These are phyloP conservation scores for Mycena alexandri DNA, from an alignment of 768 basidiomycete species.

Conservation along the genomic window DNA sequence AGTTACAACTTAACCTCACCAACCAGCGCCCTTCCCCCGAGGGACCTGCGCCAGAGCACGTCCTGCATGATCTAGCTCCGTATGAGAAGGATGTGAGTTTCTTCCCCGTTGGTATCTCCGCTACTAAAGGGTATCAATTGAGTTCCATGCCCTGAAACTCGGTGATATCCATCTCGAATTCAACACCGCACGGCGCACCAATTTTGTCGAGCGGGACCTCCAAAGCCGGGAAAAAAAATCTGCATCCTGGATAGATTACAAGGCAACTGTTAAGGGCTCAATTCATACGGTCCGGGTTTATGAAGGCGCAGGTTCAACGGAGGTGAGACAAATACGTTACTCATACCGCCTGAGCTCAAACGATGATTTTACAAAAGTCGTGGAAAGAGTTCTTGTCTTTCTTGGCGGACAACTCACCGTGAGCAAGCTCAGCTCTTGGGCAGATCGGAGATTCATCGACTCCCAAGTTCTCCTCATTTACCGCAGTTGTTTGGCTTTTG, in stretches of 20 bases:
- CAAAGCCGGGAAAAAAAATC: background rate
- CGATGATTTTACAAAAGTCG: no score
- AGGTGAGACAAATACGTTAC: background rate
- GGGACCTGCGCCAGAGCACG: background rate
- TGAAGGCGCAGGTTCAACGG: background rate
- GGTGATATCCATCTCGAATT: constrained; percentile 15
- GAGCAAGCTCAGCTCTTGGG: no score
- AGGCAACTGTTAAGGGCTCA: background rate
- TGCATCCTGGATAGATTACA: constrained; percentile 7
- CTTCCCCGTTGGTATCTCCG: no score
- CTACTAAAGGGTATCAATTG: no score
- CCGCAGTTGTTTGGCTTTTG: no score
- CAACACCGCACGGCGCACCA: background rate
- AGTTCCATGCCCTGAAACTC: constrained; percentile 18
- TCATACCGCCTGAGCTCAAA: no score
- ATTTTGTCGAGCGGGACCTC: background rate
- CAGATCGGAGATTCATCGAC: no score
- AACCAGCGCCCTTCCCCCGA: background rate
- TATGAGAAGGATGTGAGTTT: constrained; percentile 7
- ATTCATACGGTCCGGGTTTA: background rate
- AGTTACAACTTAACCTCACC: background rate
- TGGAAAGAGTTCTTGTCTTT: no score
- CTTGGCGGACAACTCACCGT: no score
- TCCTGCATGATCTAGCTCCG: background rate
- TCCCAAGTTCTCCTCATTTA: no score